Conservation (phyloP, 345 rosid genomes). For the Crucihimalaya himalaica region DNA sequence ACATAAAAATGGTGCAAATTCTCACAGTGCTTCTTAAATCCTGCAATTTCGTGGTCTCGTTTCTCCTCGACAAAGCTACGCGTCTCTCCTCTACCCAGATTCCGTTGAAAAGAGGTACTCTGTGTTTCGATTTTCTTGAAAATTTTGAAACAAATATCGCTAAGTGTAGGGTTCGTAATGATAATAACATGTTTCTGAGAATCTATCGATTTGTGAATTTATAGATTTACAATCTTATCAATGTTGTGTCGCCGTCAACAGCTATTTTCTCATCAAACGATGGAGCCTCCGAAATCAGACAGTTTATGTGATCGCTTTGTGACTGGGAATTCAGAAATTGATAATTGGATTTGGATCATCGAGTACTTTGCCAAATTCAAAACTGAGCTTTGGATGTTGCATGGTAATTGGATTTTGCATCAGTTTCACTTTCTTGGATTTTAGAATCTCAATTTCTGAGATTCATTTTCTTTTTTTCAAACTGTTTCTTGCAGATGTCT, state of each 20-base stretch:
- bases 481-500: constrained; percentile 25
- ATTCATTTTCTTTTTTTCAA: neutral
- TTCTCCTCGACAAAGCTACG: neutral
- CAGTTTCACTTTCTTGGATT: neutral
- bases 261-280: neutral
- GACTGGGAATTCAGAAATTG: constrained; percentile 28
- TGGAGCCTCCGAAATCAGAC: constrained; percentile 15
- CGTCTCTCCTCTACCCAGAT: neutral
- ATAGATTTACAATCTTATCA: neutral
- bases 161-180: neutral
- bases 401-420: constrained; percentile 24
- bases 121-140: too few relatives aligned
- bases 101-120: neutral
- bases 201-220: neutral
- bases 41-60: neutral
- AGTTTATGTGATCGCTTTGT: constrained; percentile 10
- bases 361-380: constrained; percentile 40
- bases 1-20: neutral
- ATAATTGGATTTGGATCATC: constrained; percentile 36
- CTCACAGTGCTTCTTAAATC: neutral
- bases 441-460: neutral
- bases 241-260: neutral
- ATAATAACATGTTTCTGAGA: neutral
- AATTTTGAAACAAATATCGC: neutral
- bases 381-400: constrained; percentile 35